A percentile compares a stretch with the other conserved stretches of the same genome.
Conservation (phyloP, 768 basidiomycete species). For the Phlegmacium glaucopus region DNA sequence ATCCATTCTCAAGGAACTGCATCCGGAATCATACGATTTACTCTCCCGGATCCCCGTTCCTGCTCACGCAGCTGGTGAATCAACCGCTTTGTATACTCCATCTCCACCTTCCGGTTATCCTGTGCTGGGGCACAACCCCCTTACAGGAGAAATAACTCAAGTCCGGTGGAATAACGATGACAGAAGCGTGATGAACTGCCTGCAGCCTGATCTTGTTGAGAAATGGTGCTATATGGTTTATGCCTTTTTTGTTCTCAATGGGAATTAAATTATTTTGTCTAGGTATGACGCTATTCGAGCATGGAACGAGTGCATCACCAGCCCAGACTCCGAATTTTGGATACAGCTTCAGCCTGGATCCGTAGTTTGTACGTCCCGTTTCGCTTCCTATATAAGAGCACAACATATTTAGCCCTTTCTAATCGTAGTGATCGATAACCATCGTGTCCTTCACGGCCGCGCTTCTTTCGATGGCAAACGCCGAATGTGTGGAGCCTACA, state of each 20-base stretch:
- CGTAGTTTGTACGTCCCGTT: constrained; percentile 60
- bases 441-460: constrained; percentile 93
- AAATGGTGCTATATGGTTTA: constrained; percentile 50
- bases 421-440: constrained; percentile 78
- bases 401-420: background rate
- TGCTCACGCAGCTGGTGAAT: constrained; percentile 87
- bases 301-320: constrained; percentile 77
- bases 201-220: constrained; percentile 62
- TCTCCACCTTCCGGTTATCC: constrained; percentile 62
- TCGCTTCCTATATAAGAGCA: background rate
- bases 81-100: constrained; percentile 51
- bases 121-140: constrained; percentile 62
- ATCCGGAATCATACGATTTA: constrained; percentile 68
- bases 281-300: constrained; percentile 79
- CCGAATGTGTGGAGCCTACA: constrained; percentile 94
- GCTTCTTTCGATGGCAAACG: constrained; percentile 85
- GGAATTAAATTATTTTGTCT: background rate
- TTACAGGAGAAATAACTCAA: constrained; percentile 60
- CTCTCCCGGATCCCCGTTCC: constrained; percentile 70
- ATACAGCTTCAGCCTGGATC: constrained; percentile 85
- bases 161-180: constrained; percentile 97
- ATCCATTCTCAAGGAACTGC: constrained; percentile 64
- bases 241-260: background rate
- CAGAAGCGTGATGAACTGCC: constrained; percentile 70
- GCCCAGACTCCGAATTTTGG: constrained; percentile 88